Evolutionary conservation across 768 basidiomycete genomes (phyloP).

Genomic region (Lyophyllum semitale): DNA sequence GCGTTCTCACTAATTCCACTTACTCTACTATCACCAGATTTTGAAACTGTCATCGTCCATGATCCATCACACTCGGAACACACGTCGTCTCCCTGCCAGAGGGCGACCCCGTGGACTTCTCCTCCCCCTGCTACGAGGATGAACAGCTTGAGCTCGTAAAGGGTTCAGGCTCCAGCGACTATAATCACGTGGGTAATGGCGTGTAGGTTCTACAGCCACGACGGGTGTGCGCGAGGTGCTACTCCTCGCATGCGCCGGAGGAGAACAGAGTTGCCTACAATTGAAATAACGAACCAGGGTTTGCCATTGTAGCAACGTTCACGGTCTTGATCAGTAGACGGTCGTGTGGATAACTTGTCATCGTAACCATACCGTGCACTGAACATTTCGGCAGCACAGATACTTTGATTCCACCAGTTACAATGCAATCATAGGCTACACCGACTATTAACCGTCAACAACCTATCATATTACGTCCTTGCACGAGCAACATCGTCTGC

Average conservation of each 20-base stretch:
- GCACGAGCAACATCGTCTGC: too few relatives aligned
- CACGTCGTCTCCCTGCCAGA: constrained; percentile 11
- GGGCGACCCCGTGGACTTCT: constrained; percentile 29
- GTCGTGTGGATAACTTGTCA: too few relatives aligned
- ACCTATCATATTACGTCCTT: too few relatives aligned
- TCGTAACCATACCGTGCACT: too few relatives aligned
- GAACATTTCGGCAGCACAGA: too few relatives aligned
- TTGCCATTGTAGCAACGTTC: too few relatives aligned
- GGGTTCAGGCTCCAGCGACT: constrained; percentile 57
- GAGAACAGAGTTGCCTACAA: constrained; percentile 53
- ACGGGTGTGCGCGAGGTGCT: constrained; percentile 52
- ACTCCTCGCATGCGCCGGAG: constrained; percentile 56
- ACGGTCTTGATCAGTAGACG: too few relatives aligned
- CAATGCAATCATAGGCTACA: too few relatives aligned
- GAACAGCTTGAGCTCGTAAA: constrained; percentile 38
- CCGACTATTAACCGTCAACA: too few relatives aligned
- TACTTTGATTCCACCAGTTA: too few relatives aligned
- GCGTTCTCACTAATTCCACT: not conserved
- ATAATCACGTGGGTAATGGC: constrained; percentile 49
- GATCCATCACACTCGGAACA: constrained; percentile 24
- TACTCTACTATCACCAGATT: constrained; percentile 23
- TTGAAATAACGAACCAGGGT: too few relatives aligned
- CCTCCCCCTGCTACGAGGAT: constrained; percentile 35
- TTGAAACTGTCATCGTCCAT: constrained; percentile 33
- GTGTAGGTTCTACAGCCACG: constrained; percentile 59